A percentile compares a stretch with the other conserved stretches of the same genome.
These are phyloP conservation scores for Phylloporus sp. DNA, from an alignment of 768 basidiomycete genomes.

Conservation along the genomic window DNA sequence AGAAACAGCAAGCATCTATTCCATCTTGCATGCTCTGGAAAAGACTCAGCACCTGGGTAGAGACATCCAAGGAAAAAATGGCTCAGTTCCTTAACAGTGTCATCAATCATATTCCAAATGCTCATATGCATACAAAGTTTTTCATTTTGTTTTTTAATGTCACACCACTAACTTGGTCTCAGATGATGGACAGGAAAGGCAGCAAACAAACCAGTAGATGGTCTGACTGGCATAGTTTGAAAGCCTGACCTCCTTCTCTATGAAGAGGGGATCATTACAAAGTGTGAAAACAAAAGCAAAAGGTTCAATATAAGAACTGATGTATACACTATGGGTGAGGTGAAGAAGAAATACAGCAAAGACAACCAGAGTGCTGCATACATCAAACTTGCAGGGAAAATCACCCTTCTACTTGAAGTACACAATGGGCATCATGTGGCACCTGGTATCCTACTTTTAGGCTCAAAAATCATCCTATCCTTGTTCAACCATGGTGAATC, in stretches of 20 bases:
- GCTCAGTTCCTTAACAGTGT: background rate
- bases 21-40: no score
- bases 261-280: background rate
- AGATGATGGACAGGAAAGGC: background rate
- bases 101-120: background rate
- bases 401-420: background rate
- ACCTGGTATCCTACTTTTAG: background rate
- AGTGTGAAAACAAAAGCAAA: background rate
- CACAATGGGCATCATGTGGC: constrained; percentile 1
- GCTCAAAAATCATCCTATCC: background rate
- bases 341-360: background rate
- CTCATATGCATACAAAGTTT: background rate
- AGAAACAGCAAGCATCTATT: no score
- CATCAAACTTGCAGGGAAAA: constrained; percentile 1
- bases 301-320: background rate
- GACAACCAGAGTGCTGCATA: background rate
- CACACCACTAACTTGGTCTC: background rate
- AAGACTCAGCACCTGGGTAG: no score
- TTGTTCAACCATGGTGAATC: constrained; percentile 6
- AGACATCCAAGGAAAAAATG: background rate
- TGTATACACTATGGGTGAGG: background rate
- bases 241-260: background rate
- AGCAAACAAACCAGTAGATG: background rate
- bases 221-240: background rate
- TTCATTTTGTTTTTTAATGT: background rate